A percentile compares a stretch with the other conserved stretches of the same genome.
Conservation (phyloP, 75 land plant genomes). For the Sequoiadendron giganteum region DNA sequence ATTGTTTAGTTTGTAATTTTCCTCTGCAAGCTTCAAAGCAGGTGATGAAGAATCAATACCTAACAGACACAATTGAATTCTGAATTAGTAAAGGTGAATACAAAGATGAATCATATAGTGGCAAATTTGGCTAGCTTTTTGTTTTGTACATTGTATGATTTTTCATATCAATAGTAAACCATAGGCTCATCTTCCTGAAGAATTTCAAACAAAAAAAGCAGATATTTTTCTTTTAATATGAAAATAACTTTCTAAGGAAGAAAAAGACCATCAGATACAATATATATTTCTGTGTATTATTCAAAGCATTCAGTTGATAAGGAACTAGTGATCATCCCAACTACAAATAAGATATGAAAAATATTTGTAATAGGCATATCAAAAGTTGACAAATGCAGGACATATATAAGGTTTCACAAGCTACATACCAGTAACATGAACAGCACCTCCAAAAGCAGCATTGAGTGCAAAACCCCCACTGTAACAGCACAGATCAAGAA, state of each 20-base stretch:
- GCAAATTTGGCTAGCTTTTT: background rate
- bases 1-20: slow-evolving; percentile 65
- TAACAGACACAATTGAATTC: slow-evolving; percentile 15
- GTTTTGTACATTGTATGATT: background rate
- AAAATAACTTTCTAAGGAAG: background rate
- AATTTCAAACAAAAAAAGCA: background rate
- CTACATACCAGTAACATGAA: slow-evolving; percentile 67
- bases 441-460: slow-evolving; percentile 84
- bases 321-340: background rate
- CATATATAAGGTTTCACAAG: slow-evolving; percentile 1
- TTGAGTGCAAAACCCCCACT: slow-evolving; percentile 94
- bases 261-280: background rate
- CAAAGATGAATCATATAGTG: background rate
- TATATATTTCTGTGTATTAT: background rate
- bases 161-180: background rate
- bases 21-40: slow-evolving; percentile 84
- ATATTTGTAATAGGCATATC: background rate
- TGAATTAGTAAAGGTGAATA: slow-evolving; percentile 2
- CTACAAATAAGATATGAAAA: background rate
- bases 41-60: slow-evolving; percentile 87
- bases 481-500: slow-evolving; percentile 94
- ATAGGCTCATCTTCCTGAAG: background rate
- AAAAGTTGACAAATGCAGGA: background rate
- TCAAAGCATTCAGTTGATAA: background rate
- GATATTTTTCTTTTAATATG: background rate